A percentile compares a stretch with the other conserved stretches of the same genome.
Evolutionary conservation across 2,329 filamentous ascomycete species (phyloP).

Genomic region (Verticillium tricorpus): DNA sequence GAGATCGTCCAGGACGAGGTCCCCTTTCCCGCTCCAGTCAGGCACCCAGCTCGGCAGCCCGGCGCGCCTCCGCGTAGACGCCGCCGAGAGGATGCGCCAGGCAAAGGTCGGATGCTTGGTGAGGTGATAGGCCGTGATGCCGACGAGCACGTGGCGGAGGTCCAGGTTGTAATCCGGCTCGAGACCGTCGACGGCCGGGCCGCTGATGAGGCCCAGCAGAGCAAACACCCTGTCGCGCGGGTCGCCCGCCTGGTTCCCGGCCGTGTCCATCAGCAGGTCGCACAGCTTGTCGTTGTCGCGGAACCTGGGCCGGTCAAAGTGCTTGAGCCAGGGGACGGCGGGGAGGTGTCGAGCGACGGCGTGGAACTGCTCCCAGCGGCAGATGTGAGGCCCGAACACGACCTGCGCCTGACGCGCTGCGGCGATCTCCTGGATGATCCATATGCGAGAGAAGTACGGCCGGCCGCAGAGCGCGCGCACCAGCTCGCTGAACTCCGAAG

Average conservation of each 20-base stretch:
- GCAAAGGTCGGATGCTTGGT: no score
- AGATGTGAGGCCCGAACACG: neutral
- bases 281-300: no score
- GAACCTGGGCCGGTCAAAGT: no score
- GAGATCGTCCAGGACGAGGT: no score
- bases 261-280: no score
- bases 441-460: slow-evolving; percentile 3
- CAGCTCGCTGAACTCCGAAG: neutral
- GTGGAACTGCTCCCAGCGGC: no score
- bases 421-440: slow-evolving; percentile 4
- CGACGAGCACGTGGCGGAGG: no score
- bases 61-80: neutral
- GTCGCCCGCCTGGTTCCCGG: no score
- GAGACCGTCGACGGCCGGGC: neutral
- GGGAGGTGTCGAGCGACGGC: no score
- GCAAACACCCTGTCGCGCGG: neutral
- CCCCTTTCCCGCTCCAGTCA: neutral
- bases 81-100: neutral
- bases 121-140: neutral
- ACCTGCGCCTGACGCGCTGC: no score
- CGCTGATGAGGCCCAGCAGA: neutral
- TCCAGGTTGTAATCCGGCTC: neutral
- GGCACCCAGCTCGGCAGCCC: neutral
- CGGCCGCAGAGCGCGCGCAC: neutral
- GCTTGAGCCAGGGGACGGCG: no score